These are phyloP conservation scores for Fusarium sp. DNA, from an alignment of 2,329 filamentous ascomycete genomes.

Conservation along the genomic window DNA sequence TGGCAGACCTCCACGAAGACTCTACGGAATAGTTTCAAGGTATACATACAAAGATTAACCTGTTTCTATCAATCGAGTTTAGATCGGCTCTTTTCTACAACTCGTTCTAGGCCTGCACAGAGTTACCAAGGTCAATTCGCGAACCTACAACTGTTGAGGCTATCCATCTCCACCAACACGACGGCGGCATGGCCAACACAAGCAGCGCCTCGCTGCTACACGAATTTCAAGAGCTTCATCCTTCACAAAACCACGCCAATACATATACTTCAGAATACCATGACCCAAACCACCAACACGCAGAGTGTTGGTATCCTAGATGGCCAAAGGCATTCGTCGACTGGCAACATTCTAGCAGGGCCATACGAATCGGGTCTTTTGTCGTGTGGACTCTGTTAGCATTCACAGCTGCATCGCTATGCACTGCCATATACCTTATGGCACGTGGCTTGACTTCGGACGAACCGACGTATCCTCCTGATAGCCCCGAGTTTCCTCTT, in stretches of 20 bases:
- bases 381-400: neutral
- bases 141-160: neutral
- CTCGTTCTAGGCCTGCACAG: no score
- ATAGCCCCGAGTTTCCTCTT: neutral
- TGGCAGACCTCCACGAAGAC: no score
- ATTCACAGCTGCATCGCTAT: neutral
- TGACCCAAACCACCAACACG: neutral
- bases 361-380: neutral
- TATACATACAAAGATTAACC: no score
- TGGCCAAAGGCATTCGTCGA: neutral
- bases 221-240: neutral
- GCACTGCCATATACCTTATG: neutral
- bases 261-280: neutral
- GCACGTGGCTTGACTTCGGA: neutral
- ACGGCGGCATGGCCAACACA: neutral
- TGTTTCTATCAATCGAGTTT: no score
- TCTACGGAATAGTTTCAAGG: no score
- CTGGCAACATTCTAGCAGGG: no score
- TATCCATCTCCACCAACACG: neutral
- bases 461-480: neutral
- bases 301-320: neutral
- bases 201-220: neutral
- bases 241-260: neutral
- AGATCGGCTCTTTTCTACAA: neutral
- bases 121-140: neutral